Base-by-base conservation (phyloP, 1,284 basidiomycete species). In the Papiliotrema nemorosa region DNA sequence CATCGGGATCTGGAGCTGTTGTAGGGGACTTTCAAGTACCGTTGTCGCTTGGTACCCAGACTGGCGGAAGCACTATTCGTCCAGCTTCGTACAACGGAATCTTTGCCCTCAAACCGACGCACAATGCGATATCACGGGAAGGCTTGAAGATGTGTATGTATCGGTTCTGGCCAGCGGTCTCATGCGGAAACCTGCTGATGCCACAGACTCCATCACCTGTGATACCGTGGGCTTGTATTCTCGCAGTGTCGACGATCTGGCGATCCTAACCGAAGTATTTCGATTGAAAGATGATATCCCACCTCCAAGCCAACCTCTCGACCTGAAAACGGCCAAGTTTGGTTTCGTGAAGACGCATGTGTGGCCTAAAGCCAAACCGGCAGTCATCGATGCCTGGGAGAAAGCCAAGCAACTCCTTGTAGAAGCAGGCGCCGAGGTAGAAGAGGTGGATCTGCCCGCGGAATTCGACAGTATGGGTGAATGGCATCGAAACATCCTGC, bases 61-160 rank as follows among this genome's bases (percentile, higher is more conserved):
- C 55, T 4, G 55, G 44, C 5, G 54, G 49, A 16, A 66, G 63
- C 26, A 65, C 64, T 1, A 64, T 72, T 27, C 54, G 69, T 4
- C 69, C 69, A 0, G 69, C 59, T 29, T 64, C 65, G 4, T 72
- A 60, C 55, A 66, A 65, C 44, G 68, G 68, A 2, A 59, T 72
- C 31, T 66, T 50, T 37, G 66, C 62, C 0, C 24, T 70, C 22
- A 72, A 72, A 54, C 66, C 66, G 4, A 70, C 67, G 1, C 66
- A 64, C 64, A 64, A 63, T 44, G 52, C 62, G 9, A 63, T 71
- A 40, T 63, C 63, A 3, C 55, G 67, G 25, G 67, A 71, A 38
- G 67, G 69, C 3, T 44, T 71, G 5, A 67, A 67, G 54, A 59
- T 67, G 29, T 59, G 63, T 66, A 27, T 50, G 59, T 51, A 13